These are phyloP conservation scores for Thelonectria olida DNA, from an alignment of 2,329 filamentous ascomycete species.

Conservation along the genomic window DNA sequence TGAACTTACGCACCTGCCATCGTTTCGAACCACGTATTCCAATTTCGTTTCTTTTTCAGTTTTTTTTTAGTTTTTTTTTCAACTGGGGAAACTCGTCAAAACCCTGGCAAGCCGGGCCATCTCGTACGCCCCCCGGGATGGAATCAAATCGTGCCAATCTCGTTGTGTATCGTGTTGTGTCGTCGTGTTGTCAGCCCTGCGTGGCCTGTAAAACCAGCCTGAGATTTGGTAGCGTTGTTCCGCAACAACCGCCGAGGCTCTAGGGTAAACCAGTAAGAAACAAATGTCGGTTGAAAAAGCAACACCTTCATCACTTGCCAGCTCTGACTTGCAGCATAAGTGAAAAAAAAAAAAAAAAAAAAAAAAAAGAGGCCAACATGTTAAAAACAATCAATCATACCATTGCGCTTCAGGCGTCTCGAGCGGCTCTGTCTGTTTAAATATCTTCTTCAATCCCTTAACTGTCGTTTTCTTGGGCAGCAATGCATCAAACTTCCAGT, in stretches of 20 bases:
- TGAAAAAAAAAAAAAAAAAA: background rate
- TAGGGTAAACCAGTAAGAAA: background rate
- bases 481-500: constrained; percentile 1
- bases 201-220: background rate
- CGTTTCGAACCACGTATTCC: background rate
- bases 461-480: constrained; percentile 2
- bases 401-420: background rate
- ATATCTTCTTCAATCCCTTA: background rate
- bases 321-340: background rate
- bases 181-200: background rate
- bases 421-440: background rate
- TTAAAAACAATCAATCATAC: background rate
- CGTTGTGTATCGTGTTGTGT: background rate
- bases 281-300: background rate
- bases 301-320: background rate
- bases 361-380: background rate
- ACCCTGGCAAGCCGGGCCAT: background rate
- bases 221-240: background rate
- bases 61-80: background rate
- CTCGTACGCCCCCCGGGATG: background rate
- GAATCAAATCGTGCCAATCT: background rate
- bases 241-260: background rate
- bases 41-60: background rate
- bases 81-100: background rate
- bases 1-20: no score